Percentiles rank a stretch among this genome's conserved stretches.
phyloP scores from a whole-genome alignment of 2,329 filamentous ascomycete species.

The Fusarium nelsonii region DNA sequence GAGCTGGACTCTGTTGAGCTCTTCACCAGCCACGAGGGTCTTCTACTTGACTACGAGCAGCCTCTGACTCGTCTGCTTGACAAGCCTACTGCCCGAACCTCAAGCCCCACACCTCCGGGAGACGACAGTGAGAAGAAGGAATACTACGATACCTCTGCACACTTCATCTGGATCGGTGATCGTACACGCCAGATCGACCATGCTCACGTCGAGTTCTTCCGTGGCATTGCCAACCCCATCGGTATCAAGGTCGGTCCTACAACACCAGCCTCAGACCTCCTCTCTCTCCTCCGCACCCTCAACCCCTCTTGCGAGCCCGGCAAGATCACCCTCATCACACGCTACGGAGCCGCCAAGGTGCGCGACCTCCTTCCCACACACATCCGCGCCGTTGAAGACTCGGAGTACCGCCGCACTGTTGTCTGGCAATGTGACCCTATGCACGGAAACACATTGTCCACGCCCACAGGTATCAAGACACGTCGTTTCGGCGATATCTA shows the following conservation, averaged over 20 bases:
- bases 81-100: constrained; percentile 62
- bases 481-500: constrained; percentile 92
- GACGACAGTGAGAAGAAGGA: constrained; percentile 59
- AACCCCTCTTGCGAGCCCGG: constrained; percentile 86
- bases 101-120: constrained; percentile 60
- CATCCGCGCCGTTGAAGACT: constrained; percentile 88
- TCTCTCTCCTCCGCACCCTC: constrained; percentile 83
- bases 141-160: constrained; percentile 94
- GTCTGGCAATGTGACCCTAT: constrained; percentile 99
- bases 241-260: constrained; percentile 95
- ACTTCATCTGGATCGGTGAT: constrained; percentile 99
- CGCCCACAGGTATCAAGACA: constrained; percentile 86
- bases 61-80: constrained; percentile 82
- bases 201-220: constrained; percentile 97
- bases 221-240: constrained; percentile 94
- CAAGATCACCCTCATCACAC: constrained; percentile 95
- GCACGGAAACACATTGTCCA: constrained; percentile 85
- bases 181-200: constrained; percentile 93
- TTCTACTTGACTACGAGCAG: constrained; percentile 95
- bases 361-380: constrained; percentile 81
- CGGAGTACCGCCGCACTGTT: constrained; percentile 74
- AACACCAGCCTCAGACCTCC: constrained; percentile 81
- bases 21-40: constrained; percentile 94
- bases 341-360: constrained; percentile 87
- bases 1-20: constrained; percentile 93